Conservation (phyloP, 2,329 filamentous ascomycete genomes). For the Cladosporium sp. region DNA sequence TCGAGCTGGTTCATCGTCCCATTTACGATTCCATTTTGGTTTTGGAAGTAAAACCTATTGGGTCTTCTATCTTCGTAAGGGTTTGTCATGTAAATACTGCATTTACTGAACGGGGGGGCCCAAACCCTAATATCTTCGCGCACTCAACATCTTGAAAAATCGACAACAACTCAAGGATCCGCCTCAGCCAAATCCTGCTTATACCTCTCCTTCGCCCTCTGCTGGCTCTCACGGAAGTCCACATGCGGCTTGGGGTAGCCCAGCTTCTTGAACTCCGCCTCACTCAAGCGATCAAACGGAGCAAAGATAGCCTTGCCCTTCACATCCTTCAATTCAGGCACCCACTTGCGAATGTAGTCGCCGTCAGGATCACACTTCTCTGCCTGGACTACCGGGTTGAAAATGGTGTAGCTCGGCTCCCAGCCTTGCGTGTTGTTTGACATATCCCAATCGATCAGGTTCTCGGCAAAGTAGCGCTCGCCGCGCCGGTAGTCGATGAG, state of each 20-base stretch:
- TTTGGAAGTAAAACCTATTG: no score
- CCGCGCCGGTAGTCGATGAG: constrained; percentile 47
- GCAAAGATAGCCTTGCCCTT: constrained; percentile 47
- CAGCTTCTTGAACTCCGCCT: constrained; percentile 46
- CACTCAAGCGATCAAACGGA: constrained; percentile 40
- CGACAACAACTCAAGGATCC: constrained; percentile 23
- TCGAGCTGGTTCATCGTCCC: no score
- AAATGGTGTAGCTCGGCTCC: constrained; percentile 49
- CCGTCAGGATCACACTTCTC: constrained; percentile 79
- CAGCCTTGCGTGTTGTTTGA: constrained; percentile 49
- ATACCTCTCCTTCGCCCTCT: constrained; percentile 39
- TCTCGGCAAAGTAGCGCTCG: constrained; percentile 49
- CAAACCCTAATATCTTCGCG: no score
- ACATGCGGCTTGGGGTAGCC: constrained; percentile 45
- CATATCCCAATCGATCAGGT: constrained; percentile 45
- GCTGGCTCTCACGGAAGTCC: constrained; percentile 40
- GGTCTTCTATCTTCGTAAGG: no score
- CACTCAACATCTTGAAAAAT: no score
- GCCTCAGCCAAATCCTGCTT: constrained; percentile 42
- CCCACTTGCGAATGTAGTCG: constrained; percentile 76
- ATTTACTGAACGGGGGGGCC: no score
- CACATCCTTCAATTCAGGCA: constrained; percentile 62
- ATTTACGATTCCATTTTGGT: no score
- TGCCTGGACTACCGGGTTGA: constrained; percentile 67
- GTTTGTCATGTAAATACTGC: no score